Base-by-base conservation (phyloP, 192 early-diverging fungal species). In the Coemansia sp. region DNA sequence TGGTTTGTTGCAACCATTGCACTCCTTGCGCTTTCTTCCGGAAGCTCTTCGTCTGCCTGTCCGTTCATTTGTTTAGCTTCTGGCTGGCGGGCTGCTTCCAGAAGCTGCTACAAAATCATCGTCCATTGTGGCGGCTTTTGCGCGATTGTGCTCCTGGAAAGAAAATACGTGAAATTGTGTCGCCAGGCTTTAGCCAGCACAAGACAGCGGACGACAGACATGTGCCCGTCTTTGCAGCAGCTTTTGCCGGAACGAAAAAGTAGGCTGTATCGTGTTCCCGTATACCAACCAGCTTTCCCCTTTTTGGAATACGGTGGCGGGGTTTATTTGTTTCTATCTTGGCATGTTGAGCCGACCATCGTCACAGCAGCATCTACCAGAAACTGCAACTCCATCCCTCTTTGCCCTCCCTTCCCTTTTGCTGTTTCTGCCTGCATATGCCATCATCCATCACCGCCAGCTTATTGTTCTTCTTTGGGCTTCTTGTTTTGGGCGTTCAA, bases 331-430 rank as follows among this genome's bases (percentile, higher is more conserved):
- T 40, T 40, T 51, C 13, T 51, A 25, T 7, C 48, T 51, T 51
- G 48, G 48, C 48, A 28, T 21, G 12, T 26, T 16, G 21, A 15
- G 25, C 21, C 9, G 48, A 9, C 7, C 43, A 35, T 35, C n/a
- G 25, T 51, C 48, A 13, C 48, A 26, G 48, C 13, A n/a, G 25
- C 48, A 51, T 51, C 23, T 7, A 4, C 25, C 23, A 16, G 28
- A 16, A 61, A 48, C 29, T 43, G 18, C 42, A 34, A 26, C 21
- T 8, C 12, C 9, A 12, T 51, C 48, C 48, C 48, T 37, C 52
- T 51, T 29, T 61, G 61, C 31, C 55, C 55, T 34, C 23, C 6
- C 12, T 29, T 45, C 59, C 62, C 43, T 16, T 37, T 51, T 25
- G 21, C 23, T 40, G 10, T 40, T 40, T 40, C 39, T 15, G 7